Evolutionary conservation across 2,329 filamentous ascomycete species (phyloP).

Genomic region (Pseudogymnoascus sp.): DNA sequence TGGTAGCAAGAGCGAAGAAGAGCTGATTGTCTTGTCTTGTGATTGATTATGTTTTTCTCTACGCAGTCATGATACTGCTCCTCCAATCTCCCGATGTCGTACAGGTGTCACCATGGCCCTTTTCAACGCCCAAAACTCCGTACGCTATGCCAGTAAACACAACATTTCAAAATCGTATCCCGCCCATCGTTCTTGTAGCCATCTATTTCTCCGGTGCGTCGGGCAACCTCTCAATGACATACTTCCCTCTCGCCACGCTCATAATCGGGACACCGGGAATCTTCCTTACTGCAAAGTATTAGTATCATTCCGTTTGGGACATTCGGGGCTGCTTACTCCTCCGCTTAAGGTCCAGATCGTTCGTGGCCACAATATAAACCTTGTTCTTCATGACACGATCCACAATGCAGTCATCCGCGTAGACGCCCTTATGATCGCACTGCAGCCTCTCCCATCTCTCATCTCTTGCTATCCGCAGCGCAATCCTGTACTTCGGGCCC

Average conservation of each 20-base stretch:
- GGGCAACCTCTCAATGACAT: constrained; percentile 85
- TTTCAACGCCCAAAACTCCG: constrained; percentile 9
- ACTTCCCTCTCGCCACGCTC: constrained; percentile 81
- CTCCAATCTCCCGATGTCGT: background rate
- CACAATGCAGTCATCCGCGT: constrained; percentile 75
- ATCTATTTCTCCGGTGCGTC: constrained; percentile 59
- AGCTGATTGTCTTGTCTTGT: background rate
- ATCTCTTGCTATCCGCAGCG: constrained; percentile 74
- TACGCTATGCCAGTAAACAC: constrained; percentile 8
- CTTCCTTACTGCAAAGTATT: constrained; percentile 40
- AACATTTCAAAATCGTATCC: background rate
- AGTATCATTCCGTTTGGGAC: background rate
- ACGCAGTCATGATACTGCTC: background rate
- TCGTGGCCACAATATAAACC: constrained; percentile 68
- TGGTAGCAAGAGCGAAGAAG: background rate
- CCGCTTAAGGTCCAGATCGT: constrained; percentile 70
- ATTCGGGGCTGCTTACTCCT: constrained; percentile 33
- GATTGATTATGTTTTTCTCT: constrained; percentile 1
- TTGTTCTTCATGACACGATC: constrained; percentile 62
- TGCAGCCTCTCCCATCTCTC: constrained; percentile 75
- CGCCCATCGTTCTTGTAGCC: background rate
- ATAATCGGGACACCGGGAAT: constrained; percentile 63
- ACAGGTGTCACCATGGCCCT: constrained; percentile 1
- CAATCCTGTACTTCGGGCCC: constrained; percentile 76
- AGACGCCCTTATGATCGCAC: constrained; percentile 81